A percentile compares a stretch with the other conserved stretches of the same genome.
Evolutionary conservation across 176 grass and related monocot genomes (phyloP).

Genomic region (Eleusine coracana): DNA sequence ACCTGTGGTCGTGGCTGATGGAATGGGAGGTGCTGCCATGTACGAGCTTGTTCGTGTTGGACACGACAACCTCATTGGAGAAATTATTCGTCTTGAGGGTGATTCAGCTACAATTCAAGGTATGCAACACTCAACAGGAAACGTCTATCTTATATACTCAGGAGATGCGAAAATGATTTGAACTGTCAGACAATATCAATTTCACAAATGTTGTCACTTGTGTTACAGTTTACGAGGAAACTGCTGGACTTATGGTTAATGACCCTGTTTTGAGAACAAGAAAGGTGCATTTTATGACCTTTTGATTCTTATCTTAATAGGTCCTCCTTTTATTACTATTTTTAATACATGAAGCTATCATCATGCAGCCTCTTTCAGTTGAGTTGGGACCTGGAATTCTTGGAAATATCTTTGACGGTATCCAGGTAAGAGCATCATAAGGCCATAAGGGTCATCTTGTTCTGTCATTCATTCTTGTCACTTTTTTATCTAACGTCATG

Average conservation of each 20-base stretch:
- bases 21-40: conserved; percentile 79
- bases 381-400: conserved; percentile 92
- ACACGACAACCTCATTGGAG: conserved; percentile 57
- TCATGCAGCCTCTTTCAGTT: conserved; percentile 78
- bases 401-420: conserved; percentile 96
- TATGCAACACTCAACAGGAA: conserved; percentile 34
- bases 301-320: background rate
- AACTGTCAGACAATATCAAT: conserved; percentile 7
- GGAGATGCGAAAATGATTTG: background rate
- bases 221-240: conserved; percentile 65
- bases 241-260: conserved; percentile 66
- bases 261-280: conserved; percentile 67
- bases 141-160: conserved; percentile 19
- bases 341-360: conserved; percentile 23
- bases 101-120: conserved; percentile 85
- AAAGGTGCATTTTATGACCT: conserved; percentile 49
- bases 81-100: conserved; percentile 60
- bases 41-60: conserved; percentile 68
- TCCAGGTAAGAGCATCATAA: conserved; percentile 56
- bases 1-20: conserved; percentile 91
- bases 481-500: background rate
- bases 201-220: conserved; percentile 8
- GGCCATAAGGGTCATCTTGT: background rate
- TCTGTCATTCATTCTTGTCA: background rate
- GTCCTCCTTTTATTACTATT: conserved; percentile 8